A percentile compares a stretch with the other conserved stretches of the same genome.
These are phyloP conservation scores for Curvularia verruculosa DNA, from an alignment of 2,329 filamentous ascomycete species.

Conservation along the genomic window DNA sequence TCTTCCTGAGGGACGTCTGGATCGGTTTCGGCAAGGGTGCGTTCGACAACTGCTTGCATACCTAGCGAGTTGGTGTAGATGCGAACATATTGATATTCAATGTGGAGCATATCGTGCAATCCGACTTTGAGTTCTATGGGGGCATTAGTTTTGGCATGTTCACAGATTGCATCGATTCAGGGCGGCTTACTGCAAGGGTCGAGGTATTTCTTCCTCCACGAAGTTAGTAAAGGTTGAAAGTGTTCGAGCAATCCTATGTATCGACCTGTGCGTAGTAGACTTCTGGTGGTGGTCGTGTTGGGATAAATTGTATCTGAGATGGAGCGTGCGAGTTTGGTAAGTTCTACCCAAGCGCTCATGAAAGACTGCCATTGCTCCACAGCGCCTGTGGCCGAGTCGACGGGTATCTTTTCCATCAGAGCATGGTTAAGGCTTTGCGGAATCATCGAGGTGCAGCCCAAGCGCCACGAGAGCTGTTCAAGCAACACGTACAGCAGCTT, in stretches of 20 bases:
- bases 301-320: constrained; percentile 62
- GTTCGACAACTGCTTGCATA: constrained; percentile 63
- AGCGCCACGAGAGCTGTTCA: constrained; percentile 58
- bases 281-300: constrained; percentile 48
- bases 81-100: constrained; percentile 57
- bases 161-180: no score
- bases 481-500: constrained; percentile 54
- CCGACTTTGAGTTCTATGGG: constrained; percentile 42
- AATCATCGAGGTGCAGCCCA: constrained; percentile 60
- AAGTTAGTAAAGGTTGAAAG: constrained; percentile 51
- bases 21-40: constrained; percentile 53
- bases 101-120: constrained; percentile 57
- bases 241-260: constrained; percentile 59
- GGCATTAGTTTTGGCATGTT: constrained; percentile 7
- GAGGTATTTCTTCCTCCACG: constrained; percentile 51
- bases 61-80: constrained; percentile 57
- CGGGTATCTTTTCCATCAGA: constrained; percentile 49
- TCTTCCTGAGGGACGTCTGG: constrained; percentile 46
- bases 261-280: constrained; percentile 54
- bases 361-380: constrained; percentile 58
- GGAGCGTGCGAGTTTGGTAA: constrained; percentile 55
- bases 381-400: constrained; percentile 45
- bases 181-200: constrained; percentile 44
- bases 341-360: constrained; percentile 58
- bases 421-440: constrained; percentile 53